Percentiles rank a stretch among this genome's conserved stretches.
phyloP scores from a whole-genome alignment of 192 early-diverging fungal species.

The Podila horticola region DNA sequence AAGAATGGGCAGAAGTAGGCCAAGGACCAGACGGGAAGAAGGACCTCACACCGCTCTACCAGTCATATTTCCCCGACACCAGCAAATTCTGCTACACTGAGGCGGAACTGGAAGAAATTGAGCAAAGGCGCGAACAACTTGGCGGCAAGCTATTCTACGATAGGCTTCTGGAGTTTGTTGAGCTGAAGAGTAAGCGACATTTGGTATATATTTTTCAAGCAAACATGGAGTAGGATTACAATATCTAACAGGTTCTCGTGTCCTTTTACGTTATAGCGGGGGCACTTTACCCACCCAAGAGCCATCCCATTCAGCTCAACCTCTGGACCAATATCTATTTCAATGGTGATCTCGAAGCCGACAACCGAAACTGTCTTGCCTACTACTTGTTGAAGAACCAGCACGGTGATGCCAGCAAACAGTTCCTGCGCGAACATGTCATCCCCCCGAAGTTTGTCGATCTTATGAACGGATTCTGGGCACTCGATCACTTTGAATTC shows the following conservation, averaged over 20 bases:
- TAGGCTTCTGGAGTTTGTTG: constrained; percentile 39
- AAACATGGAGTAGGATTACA: not conserved
- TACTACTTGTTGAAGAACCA: constrained; percentile 46
- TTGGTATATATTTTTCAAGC: not conserved
- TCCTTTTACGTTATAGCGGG: constrained; percentile 14
- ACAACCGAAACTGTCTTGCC: constrained; percentile 46
- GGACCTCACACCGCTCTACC: constrained; percentile 21
- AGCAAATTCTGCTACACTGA: constrained; percentile 27
- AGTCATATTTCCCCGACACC: constrained; percentile 24
- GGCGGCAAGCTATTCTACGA: constrained; percentile 50
- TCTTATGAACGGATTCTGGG: constrained; percentile 51
- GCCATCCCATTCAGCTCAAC: constrained; percentile 33
- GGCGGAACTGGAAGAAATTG: constrained; percentile 36
- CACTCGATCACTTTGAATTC: constrained; percentile 49
- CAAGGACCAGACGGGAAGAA: constrained; percentile 11
- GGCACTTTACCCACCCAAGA: constrained; percentile 34
- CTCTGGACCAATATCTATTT: constrained; percentile 49
- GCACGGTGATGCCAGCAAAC: constrained; percentile 31
- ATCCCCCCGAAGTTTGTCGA: constrained; percentile 44
- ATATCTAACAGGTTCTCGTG: not conserved
- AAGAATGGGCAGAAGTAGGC: constrained; percentile 22
- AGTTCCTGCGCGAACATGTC: constrained; percentile 38
- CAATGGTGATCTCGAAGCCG: constrained; percentile 33
- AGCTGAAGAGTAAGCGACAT: constrained; percentile 19
- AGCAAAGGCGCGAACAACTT: constrained; percentile 19